Base-by-base conservation (phyloP, 2,329 filamentous ascomycete species). In the Pyricularia grisea region DNA sequence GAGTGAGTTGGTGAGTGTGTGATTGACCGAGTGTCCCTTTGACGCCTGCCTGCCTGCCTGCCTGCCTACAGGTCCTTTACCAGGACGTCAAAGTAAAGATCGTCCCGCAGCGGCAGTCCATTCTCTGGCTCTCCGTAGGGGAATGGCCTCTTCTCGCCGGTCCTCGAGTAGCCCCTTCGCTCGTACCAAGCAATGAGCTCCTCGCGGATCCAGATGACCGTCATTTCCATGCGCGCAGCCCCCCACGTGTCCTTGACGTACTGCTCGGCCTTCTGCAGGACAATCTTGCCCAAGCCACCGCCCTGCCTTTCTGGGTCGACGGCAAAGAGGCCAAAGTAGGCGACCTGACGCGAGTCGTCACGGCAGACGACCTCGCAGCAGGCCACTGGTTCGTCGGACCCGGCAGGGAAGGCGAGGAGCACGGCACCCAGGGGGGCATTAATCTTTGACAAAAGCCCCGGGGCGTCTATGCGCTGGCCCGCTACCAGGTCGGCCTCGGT, bases 251-350 rank as follows among this genome's bases (percentile, higher is more conserved):
- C 69, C 33, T 72, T 74, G 0, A 78, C 79, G 71, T 78, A 78
- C 12, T 70, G 71, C 74, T 85, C 83, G 0, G 81, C 82, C 55
- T 76, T 73, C 1, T 72, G 75, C 20, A 85, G 75, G 20, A 84
- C 78, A 68, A 73, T 74, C 67, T 77, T 73, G 0, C 83, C 83
- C 64, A 85, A 73, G 0, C 83, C 83, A 17, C 79, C 79, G 4
- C 78, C 79, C 74, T 84, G 82, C 31, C 75, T 71, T 4, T 69
- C 68, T 2, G 81, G 80, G 55, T 81, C 78, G 0, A 85, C 82
- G 60, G 83, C 83, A 25, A 85, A 83, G 50, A 84, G 77, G 67
- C 81, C 82, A 67, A 85, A 83, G 74, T 83, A 81, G 23, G 77
- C 78, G 50, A 76, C 70, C 14, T 69, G 42, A 68, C 42, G 4